Evolutionary conservation across 305 asterid genomes (phyloP).

Genomic region (Ruellia speciosa): DNA sequence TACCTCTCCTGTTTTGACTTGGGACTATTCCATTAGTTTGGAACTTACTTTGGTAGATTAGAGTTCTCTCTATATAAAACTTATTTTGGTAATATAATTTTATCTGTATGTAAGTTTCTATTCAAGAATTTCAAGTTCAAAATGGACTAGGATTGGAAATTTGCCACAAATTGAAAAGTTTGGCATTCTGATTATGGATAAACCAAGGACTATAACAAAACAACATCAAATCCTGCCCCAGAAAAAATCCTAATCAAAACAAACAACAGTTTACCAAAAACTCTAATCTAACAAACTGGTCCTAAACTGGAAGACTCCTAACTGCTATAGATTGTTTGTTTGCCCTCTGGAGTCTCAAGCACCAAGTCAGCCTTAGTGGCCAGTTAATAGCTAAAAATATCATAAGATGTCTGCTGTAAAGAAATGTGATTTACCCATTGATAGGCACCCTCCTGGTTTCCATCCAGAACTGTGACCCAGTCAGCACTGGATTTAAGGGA

Average conservation of each 20-base stretch:
- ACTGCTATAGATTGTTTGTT: neutral
- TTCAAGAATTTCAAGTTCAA: neutral
- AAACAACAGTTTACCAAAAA: neutral
- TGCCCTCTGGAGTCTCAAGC: neutral
- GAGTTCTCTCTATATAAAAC: neutral
- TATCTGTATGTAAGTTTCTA: neutral
- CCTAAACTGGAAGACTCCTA: neutral
- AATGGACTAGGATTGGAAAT: too few relatives aligned
- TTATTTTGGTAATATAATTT: neutral
- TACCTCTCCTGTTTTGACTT: neutral
- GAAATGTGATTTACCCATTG: constrained; percentile 43
- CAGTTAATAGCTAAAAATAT: neutral
- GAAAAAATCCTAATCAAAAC: neutral
- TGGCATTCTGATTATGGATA: neutral
- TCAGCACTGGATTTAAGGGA: constrained; percentile 47
- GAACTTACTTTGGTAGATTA: neutral
- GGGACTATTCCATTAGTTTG: neutral
- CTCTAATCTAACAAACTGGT: neutral
- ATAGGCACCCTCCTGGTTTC: constrained; percentile 71
- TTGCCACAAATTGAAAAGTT: neutral
- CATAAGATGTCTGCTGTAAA: neutral
- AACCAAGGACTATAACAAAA: neutral
- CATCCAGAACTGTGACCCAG: constrained; percentile 63
- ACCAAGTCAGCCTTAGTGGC: neutral
- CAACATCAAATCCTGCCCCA: neutral